Evolutionary conservation across 2,329 filamentous ascomycete species (phyloP).

Genomic region (Coniochaeta ligniaria): DNA sequence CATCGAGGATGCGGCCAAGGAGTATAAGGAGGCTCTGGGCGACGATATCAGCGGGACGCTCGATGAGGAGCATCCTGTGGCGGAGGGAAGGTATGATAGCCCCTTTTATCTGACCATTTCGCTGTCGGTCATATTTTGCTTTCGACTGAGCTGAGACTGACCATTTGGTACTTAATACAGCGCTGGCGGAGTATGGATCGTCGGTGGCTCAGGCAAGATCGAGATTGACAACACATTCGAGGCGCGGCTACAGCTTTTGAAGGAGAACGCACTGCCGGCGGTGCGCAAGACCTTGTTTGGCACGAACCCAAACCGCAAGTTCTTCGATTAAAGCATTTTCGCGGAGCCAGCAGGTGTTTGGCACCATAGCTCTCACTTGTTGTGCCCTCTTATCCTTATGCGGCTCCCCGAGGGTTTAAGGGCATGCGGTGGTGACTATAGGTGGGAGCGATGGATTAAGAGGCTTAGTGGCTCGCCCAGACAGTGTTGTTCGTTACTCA

Average conservation of each 20-base stretch:
- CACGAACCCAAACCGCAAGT: slow-evolving; percentile 91
- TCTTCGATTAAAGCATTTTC: slow-evolving; percentile 65
- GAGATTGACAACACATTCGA: slow-evolving; percentile 99
- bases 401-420: not conserved
- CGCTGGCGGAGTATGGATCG: slow-evolving; percentile 72
- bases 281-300: slow-evolving; percentile 86
- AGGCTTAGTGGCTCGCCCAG: not conserved
- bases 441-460: not conserved
- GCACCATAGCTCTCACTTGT: not conserved
- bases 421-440: not conserved
- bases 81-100: slow-evolving; percentile 71
- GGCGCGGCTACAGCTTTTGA: slow-evolving; percentile 76
- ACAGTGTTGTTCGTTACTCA: not conserved
- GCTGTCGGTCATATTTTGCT: not conserved
- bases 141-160: slow-evolving; percentile 13
- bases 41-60: slow-evolving; percentile 64
- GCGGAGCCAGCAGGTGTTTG: not conserved
- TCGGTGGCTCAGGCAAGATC: slow-evolving; percentile 85
- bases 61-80: slow-evolving; percentile 71
- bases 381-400: not conserved
- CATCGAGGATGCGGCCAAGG: slow-evolving; percentile 65
- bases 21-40: slow-evolving; percentile 75
- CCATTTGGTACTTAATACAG: slow-evolving; percentile 35
- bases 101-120: not conserved
- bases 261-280: slow-evolving; percentile 76